Base-by-base conservation (phyloP, 306 rosid species). In the Vigna hirtella region DNA sequence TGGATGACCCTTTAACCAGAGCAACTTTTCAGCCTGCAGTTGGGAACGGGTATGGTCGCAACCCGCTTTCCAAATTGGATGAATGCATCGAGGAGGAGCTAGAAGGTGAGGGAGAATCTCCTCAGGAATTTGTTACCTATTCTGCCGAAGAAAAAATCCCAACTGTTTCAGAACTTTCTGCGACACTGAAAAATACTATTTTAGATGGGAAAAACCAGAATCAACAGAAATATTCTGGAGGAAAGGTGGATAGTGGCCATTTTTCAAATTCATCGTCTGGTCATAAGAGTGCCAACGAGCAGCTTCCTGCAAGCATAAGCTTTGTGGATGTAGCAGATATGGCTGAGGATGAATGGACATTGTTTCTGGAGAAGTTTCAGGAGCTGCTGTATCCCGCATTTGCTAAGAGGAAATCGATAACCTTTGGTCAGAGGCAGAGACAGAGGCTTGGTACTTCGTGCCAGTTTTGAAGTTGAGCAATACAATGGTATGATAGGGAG, bases 381-480 rank as follows among this genome's bases (percentile, higher is more conserved):
- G 94, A 90, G 87, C 81, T 91, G 85, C 86, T 95, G 74, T 4
- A 55, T 78, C 94, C 98, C 20, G 99, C 98, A 75, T 91, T 95
- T 57, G 91, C 78, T 0, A 88, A 86, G 74, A 87, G 98, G 74
- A 92, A 90, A 63, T 86, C 90, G 1, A 81, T 84, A 67, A 85
- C 93, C 79, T 72, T 68, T 61, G 96, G 98, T 59, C 97, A 93
- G 89, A 91, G 86, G 89, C 98, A 83, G 92, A 89, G 90, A 73
- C 97, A 81, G 92, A 93, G 98, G 91, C 98, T 95, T 48, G 99
- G 99, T 79, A 95, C 98, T 62, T 95, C 99, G 43, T 95, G 99
- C 97, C 98, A 95, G 92, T 95, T 95, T 92, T 95, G 98, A 94
- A 72, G 83, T 57, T 77, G 86, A 82, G 89, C 79, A 40, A 79